Evolutionary conservation across 108 stramenopile genomes (phyloP).

Genomic region (Conticribra weissflogii): DNA sequence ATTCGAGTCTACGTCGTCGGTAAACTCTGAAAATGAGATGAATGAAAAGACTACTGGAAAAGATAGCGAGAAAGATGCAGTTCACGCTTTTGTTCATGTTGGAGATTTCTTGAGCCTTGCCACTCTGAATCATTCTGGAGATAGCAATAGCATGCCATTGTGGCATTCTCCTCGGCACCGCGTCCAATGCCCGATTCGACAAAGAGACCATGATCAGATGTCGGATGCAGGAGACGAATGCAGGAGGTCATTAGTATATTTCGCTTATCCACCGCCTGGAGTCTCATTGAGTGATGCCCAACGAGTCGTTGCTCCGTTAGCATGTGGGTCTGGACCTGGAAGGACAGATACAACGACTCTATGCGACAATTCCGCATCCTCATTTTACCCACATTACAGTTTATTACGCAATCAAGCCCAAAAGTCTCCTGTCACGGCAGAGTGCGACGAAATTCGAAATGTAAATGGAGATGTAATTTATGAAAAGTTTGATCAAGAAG

Average conservation of each 20-base stretch:
- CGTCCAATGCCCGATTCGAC: slow-evolving; percentile 38
- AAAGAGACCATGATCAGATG: slow-evolving; percentile 4
- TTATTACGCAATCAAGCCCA: slow-evolving; percentile 60
- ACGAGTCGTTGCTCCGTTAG: slow-evolving; percentile 23
- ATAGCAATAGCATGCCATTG: slow-evolving; percentile 1
- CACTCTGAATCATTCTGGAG: neutral
- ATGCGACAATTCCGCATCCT: neutral
- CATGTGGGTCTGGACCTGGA: neutral
- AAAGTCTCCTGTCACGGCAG: neutral
- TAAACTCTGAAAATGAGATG: neutral
- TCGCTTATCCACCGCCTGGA: slow-evolving; percentile 68
- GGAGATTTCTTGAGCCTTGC: slow-evolving; percentile 79
- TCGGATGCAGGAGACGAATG: slow-evolving; percentile 5
- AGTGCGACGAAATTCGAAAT: neutral
- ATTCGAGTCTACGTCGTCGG: too few species aligned
- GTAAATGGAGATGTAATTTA: neutral
- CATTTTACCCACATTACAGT: slow-evolving; percentile 34
- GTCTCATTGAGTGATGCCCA: slow-evolving; percentile 46
- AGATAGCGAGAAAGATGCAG: slow-evolving; percentile 1
- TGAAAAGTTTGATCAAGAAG: neutral
- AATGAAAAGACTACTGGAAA: neutral
- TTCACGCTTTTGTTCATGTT: slow-evolving; percentile 69
- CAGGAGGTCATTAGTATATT: slow-evolving; percentile 68
- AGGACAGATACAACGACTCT: neutral
- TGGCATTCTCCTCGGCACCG: slow-evolving; percentile 53